These are phyloP conservation scores for Camelina hispida DNA, from an alignment of 345 rosid genomes.

Conservation along the genomic window DNA sequence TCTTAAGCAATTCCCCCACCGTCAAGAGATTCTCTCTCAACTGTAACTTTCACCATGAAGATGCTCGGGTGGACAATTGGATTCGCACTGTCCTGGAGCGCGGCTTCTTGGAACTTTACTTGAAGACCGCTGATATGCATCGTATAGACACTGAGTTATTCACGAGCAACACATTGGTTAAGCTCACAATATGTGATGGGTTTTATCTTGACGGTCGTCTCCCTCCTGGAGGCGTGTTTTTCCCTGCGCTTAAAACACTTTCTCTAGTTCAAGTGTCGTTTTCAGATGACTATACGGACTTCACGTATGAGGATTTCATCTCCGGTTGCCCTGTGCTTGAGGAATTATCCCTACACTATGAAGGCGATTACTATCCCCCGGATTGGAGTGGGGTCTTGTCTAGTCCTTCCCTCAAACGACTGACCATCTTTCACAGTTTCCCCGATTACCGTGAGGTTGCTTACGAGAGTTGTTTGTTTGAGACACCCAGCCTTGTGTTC, in stretches of 20 bases:
- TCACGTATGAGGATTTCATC: background rate
- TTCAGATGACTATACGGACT: background rate
- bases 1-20: background rate
- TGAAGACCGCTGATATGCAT: background rate
- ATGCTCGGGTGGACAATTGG: background rate
- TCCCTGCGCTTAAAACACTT: constrained; percentile 14
- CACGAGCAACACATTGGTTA: constrained; percentile 13
- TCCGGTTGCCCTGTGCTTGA: constrained; percentile 20
- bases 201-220: background rate
- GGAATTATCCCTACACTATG: background rate
- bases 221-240: background rate
- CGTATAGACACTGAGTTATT: background rate
- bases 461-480: too few relatives aligned
- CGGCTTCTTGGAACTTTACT: constrained; percentile 12
- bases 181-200: background rate
- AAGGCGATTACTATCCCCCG: background rate
- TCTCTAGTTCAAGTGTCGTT: background rate
- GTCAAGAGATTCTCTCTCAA: constrained; percentile 9
- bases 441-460: background rate
- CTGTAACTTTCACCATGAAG: background rate
- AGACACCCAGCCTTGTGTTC: too few relatives aligned
- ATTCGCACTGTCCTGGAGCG: background rate
- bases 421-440: background rate
- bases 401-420: constrained; percentile 11
- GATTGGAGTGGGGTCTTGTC: background rate